These are phyloP conservation scores for Rhipidocladum racemiflorum DNA, from an alignment of 176 grass and related monocot species.

Conservation along the genomic window DNA sequence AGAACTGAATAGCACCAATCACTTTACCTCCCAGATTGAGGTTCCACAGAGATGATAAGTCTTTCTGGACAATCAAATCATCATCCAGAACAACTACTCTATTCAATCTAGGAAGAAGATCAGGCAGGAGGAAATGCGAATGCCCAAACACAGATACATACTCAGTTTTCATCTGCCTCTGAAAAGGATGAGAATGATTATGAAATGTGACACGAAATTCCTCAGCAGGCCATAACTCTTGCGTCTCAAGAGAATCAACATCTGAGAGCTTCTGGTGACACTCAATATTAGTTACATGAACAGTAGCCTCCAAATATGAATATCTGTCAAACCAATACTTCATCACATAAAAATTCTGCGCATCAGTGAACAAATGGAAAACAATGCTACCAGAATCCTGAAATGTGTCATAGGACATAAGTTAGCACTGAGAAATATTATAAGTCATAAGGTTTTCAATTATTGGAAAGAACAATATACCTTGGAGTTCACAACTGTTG, in stretches of 20 bases:
- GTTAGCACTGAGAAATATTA: conserved; percentile 14
- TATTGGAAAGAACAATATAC: conserved; percentile 34
- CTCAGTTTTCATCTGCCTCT: conserved; percentile 55
- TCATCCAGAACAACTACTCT: conserved; percentile 67
- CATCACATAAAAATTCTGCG: conserved; percentile 70
- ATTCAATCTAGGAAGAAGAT: conserved; percentile 75
- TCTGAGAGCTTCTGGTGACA: conserved; percentile 28
- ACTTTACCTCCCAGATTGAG: conserved; percentile 63
- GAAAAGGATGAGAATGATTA: conserved; percentile 35
- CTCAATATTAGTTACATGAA: conserved; percentile 66
- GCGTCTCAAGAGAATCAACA: conserved; percentile 24
- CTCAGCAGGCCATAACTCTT: conserved; percentile 61
- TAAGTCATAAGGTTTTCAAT: background rate
- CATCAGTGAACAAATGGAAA: conserved; percentile 81
- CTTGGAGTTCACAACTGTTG: conserved; percentile 63
- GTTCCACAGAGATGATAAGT: conserved; percentile 71
- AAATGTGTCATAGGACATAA: conserved; percentile 25
- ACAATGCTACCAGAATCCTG: conserved; percentile 55
- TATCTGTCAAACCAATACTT: conserved; percentile 81
- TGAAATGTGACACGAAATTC: conserved; percentile 66
- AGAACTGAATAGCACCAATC: conserved; percentile 59
- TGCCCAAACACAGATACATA: conserved; percentile 82
- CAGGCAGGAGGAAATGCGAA: conserved; percentile 78
- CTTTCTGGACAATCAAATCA: conserved; percentile 83
- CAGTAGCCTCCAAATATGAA: conserved; percentile 55